Base-by-base conservation (phyloP, 441 rosid genomes). In the Croton setiger region DNA sequence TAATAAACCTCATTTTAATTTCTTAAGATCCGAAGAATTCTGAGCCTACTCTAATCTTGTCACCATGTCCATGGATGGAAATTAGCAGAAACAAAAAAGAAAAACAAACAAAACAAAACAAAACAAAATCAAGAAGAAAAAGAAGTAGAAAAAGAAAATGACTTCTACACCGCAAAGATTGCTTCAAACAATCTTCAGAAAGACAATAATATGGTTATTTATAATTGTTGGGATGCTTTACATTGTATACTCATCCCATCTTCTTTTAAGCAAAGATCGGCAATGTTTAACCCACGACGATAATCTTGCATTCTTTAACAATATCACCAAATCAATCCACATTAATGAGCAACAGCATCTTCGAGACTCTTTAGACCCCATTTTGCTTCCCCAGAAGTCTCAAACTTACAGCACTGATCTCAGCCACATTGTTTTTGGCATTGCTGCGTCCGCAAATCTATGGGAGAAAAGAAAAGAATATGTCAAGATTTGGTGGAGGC, bases 391-490 rank as follows among this genome's bases (percentile, higher is more conserved):
- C 0, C 71, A 35, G 3, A 69, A 61, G 15, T 63, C 81, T 2
- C 66, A 74, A 5, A 55, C 70, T 53, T 76, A 70, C 45, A 72
- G 83, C 61, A 90, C 97, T 0, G 74, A 81, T 45, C 77, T 90
- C n/a, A 83, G 83, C 51, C 97, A 92, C 81, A 54, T 94, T 13
- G 91, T 83, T 12, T 92, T 92, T 17, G 94, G 98, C 21, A 86
- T 90, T 0, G 96, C 93, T 0, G 94, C 89, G 0, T 87, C 94
- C 3, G 80, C 93, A 0, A 79, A 78, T 45, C 64, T 87, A 15
- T 88, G 97, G 93, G 87, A 94, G 20, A 81, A 74, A 21, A 76
- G 99, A 64, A 92, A 92, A 73, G 87, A 90, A 75, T 91, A 94
- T 70, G 89, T 94, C 11, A 94, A 87, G 68, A 49, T 81, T 27